A percentile compares a stretch with the other conserved stretches of the same genome.
These are phyloP conservation scores for Rhodotorula babjevae DNA, from an alignment of 768 basidiomycete genomes.

Conservation along the genomic window DNA sequence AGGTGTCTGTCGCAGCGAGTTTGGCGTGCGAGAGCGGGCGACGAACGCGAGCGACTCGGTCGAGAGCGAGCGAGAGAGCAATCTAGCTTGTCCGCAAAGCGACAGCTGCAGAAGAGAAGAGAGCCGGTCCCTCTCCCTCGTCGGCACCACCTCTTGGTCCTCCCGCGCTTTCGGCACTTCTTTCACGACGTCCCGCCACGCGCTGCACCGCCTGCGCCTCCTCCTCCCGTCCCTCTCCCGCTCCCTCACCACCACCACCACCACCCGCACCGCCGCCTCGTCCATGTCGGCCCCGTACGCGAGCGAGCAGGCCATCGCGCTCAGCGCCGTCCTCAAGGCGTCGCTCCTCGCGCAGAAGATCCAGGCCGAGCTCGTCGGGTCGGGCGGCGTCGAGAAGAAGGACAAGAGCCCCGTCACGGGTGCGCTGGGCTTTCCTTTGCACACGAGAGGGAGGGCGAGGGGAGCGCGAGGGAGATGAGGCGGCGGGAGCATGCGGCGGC, in stretches of 20 bases:
- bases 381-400: conserved; percentile 67
- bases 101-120: no score
- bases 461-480: not conserved
- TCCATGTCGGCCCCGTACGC: conserved; percentile 42
- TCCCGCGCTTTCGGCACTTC: not conserved
- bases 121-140: not conserved
- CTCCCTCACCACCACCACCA: no score
- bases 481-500: not conserved
- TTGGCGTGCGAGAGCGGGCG: no score
- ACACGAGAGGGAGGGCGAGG: not conserved
- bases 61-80: not conserved
- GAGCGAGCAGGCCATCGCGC: conserved; percentile 71
- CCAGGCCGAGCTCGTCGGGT: conserved; percentile 75
- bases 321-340: conserved; percentile 81
- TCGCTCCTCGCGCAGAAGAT: conserved; percentile 76
- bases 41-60: not conserved
- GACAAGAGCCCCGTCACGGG: conserved; percentile 92
- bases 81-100: no score
- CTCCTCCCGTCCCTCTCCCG: not conserved
- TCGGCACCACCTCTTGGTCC: no score
- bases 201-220: not conserved
- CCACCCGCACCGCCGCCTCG: no score
- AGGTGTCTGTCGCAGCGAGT: not conserved
- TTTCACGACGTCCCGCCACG: not conserved
- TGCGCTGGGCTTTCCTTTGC: no score